phyloP scores from a whole-genome alignment of 495 filamentous ascomycete species.

The Podospora comata region DNA sequence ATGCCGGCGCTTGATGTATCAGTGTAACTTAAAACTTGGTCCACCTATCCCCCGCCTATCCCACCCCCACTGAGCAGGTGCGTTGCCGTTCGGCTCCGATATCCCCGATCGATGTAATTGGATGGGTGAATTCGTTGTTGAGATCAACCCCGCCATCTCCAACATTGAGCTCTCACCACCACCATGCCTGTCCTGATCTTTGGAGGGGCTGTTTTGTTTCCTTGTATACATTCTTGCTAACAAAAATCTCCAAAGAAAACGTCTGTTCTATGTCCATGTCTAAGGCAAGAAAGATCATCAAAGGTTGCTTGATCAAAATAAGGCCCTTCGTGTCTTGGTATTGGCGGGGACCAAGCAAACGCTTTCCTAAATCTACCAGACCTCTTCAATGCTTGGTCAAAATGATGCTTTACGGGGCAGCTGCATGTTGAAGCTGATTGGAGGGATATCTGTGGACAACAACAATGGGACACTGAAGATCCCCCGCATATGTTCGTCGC shows the following conservation, averaged over 20 bases:
- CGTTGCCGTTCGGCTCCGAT: slow-evolving; percentile 1
- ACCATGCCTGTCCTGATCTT: background rate
- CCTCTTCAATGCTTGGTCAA: background rate
- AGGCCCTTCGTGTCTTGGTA: too few species aligned
- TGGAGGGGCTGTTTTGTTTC: background rate
- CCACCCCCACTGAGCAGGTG: too few species aligned
- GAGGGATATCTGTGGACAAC: background rate
- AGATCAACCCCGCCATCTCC: background rate
- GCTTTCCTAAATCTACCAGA: too few species aligned
- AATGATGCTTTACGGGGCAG: background rate
- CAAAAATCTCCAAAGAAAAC: too few species aligned
- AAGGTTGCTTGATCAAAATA: too few species aligned
- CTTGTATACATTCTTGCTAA: background rate
- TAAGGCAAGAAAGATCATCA: too few species aligned
- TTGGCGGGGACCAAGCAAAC: too few species aligned
- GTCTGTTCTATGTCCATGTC: too few species aligned
- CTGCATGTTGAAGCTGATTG: background rate
- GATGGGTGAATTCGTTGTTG: background rate
- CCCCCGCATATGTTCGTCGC: background rate
- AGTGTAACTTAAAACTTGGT: too few species aligned
- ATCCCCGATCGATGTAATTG: slow-evolving; percentile 1
- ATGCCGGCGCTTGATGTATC: background rate
- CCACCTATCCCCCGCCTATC: background rate
- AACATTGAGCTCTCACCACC: background rate
- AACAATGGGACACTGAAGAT: background rate